These are phyloP conservation scores for Citrus maxima DNA, from an alignment of 345 rosid genomes.

Conservation along the genomic window DNA sequence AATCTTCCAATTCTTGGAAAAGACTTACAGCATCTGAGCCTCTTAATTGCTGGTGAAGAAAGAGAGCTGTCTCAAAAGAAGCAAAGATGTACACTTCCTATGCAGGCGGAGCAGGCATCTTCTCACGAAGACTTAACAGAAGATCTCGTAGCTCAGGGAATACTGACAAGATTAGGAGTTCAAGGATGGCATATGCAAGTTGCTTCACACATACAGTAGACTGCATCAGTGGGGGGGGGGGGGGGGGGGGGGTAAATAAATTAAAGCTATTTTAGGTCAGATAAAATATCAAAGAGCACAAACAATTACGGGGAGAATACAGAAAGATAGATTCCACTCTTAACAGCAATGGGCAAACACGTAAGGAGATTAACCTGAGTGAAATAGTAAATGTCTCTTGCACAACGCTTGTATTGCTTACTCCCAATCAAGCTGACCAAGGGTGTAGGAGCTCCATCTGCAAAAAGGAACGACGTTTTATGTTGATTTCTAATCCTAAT, in stretches of 20 bases:
- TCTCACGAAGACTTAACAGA: constrained; percentile 58
- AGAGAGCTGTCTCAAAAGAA: neutral
- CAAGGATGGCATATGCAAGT: constrained; percentile 73
- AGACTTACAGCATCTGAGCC: neutral
- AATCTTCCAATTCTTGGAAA: neutral
- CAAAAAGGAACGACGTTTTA: constrained; percentile 8
- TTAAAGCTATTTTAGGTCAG: neutral
- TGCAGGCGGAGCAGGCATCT: constrained; percentile 21
- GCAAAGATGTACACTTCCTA: constrained; percentile 5
- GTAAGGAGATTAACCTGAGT: constrained; percentile 60
- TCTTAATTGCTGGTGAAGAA: neutral
- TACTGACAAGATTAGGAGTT: constrained; percentile 61
- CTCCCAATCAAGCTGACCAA: constrained; percentile 88
- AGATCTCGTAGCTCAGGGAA: constrained; percentile 89
- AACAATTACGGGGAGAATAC: neutral
- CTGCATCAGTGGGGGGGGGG: constrained; percentile 33
- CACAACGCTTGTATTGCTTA: constrained; percentile 90
- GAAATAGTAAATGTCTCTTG: constrained; percentile 88
- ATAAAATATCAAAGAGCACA: neutral
- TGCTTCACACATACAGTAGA: constrained; percentile 90
- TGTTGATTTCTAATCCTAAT: neutral
- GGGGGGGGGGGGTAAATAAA: too few species aligned
- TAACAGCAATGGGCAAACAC: neutral
- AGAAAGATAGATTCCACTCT: neutral
- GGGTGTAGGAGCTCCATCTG: constrained; percentile 91